A percentile compares a stretch with the other conserved stretches of the same genome.
Evolutionary conservation across 306 rosid genomes (phyloP).

Genomic region (Pterocarpus santalinus): DNA sequence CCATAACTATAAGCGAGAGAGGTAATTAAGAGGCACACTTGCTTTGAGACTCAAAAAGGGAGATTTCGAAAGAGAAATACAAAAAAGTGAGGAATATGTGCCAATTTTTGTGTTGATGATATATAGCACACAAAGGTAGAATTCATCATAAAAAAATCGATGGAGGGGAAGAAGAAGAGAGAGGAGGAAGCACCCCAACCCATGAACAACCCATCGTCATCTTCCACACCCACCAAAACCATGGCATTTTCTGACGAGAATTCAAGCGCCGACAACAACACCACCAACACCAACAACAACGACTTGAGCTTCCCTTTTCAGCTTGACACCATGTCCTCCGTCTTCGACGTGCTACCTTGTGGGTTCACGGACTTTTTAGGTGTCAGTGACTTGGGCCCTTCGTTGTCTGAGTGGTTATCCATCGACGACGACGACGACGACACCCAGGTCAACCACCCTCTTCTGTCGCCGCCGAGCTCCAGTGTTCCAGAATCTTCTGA

Average conservation of each 20-base stretch:
- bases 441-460: background rate
- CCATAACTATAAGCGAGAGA: slow-evolving; percentile 39
- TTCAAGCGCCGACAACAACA: slow-evolving; percentile 17
- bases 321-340: slow-evolving; percentile 40
- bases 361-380: slow-evolving; percentile 54
- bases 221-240: slow-evolving; percentile 15
- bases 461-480: slow-evolving; percentile 54
- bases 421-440: background rate
- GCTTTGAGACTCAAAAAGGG: slow-evolving; percentile 47
- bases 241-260: slow-evolving; percentile 64
- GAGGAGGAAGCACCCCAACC: slow-evolving; percentile 32
- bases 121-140: slow-evolving; percentile 3
- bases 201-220: slow-evolving; percentile 21
- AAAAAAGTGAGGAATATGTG: slow-evolving; percentile 61
- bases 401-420: slow-evolving; percentile 55
- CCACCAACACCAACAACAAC: slow-evolving; percentile 33
- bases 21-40: slow-evolving; percentile 52
- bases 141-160: slow-evolving; percentile 35
- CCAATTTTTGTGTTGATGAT: slow-evolving; percentile 48
- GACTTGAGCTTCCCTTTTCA: slow-evolving; percentile 46
- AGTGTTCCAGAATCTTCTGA: slow-evolving; percentile 64
- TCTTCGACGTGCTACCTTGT: slow-evolving; percentile 55
- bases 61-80: slow-evolving; percentile 6
- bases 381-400: slow-evolving; percentile 48
- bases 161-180: slow-evolving; percentile 61